phyloP scores from a whole-genome alignment of 768 basidiomycete species.

The Gyrodon lividus region DNA sequence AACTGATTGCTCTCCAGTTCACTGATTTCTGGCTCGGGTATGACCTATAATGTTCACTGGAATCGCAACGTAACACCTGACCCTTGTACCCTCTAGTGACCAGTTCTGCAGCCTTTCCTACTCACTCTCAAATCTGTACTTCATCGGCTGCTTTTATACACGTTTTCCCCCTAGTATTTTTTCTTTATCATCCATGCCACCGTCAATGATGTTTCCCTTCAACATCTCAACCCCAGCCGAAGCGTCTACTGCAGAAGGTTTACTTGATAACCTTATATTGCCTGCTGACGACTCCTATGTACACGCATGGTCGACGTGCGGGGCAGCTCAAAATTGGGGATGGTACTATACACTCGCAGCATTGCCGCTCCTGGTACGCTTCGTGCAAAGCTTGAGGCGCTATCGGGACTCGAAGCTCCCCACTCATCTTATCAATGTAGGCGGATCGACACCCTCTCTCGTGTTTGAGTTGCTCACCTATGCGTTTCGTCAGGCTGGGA shows the following conservation, averaged over 20 bases:
- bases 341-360: conserved; percentile 55
- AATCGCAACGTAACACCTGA: background rate
- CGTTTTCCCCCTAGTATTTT: conserved; percentile 2
- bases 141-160: conserved; percentile 72
- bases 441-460: conserved; percentile 25
- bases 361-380: conserved; percentile 73
- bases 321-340: conserved; percentile 54
- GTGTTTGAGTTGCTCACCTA: conserved; percentile 1
- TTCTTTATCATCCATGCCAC: background rate
- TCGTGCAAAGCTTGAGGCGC: conserved; percentile 85
- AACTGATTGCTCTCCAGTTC: conserved; percentile 46
- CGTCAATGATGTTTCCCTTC: background rate
- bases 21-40: conserved; percentile 90
- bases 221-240: background rate
- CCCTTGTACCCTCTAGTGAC: conserved; percentile 46
- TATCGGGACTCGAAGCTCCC: conserved; percentile 71
- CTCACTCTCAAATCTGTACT: conserved; percentile 68
- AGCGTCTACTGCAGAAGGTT: background rate
- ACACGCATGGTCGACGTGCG: conserved; percentile 41
- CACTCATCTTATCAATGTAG: conserved; percentile 87
- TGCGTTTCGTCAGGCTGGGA: conserved; percentile 62
- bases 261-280: background rate
- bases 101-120: conserved; percentile 81
- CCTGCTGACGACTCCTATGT: conserved; percentile 26
- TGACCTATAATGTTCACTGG: conserved; percentile 13